phyloP scores from a whole-genome alignment of 495 filamentous ascomycete genomes.

The Aspergillus campestris region DNA sequence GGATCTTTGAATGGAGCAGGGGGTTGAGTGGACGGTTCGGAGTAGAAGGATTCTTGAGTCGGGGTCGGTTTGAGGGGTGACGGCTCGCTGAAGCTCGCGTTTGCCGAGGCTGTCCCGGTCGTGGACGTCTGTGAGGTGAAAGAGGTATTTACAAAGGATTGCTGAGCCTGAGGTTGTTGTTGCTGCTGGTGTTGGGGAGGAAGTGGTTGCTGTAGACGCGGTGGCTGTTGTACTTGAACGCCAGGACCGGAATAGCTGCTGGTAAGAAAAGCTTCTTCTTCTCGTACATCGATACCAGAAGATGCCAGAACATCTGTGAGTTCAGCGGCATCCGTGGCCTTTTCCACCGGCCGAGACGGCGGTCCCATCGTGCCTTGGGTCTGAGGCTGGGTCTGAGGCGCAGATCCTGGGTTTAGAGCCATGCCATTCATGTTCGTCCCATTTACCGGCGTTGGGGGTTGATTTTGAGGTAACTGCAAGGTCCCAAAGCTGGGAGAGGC shows the following conservation, averaged over 20 bases:
- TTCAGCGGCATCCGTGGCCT: constrained; percentile 59
- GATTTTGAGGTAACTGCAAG: constrained; percentile 30
- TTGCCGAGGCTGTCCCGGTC: constrained; percentile 26
- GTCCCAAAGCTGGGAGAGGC: constrained; percentile 41
- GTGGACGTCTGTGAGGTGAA: constrained; percentile 38
- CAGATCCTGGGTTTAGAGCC: constrained; percentile 18
- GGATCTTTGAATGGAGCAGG: constrained; percentile 29
- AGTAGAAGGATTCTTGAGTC: constrained; percentile 27
- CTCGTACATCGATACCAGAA: constrained; percentile 74
- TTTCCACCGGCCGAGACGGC: constrained; percentile 63
- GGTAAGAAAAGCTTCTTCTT: constrained; percentile 68
- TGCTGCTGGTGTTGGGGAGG: constrained; percentile 27
- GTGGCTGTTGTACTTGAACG: constrained; percentile 33
- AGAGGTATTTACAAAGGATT: constrained; percentile 24
- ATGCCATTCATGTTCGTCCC: constrained; percentile 26
- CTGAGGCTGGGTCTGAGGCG: constrained; percentile 31
- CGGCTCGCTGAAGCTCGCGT: constrained; percentile 31
- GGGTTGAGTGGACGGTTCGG: constrained; percentile 23
- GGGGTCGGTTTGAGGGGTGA: constrained; percentile 24
- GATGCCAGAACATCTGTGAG: constrained; percentile 68
- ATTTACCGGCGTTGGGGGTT: constrained; percentile 20
- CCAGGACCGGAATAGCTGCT: constrained; percentile 47
- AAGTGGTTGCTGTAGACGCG: constrained; percentile 32
- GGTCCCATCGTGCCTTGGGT: constrained; percentile 75
- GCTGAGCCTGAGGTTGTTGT: constrained; percentile 29